Evolutionary conservation across 1,284 basidiomycete species (phyloP), one percentile per base, ranked within the genome.

Genomic region (Naganishia cerealis): DNA sequence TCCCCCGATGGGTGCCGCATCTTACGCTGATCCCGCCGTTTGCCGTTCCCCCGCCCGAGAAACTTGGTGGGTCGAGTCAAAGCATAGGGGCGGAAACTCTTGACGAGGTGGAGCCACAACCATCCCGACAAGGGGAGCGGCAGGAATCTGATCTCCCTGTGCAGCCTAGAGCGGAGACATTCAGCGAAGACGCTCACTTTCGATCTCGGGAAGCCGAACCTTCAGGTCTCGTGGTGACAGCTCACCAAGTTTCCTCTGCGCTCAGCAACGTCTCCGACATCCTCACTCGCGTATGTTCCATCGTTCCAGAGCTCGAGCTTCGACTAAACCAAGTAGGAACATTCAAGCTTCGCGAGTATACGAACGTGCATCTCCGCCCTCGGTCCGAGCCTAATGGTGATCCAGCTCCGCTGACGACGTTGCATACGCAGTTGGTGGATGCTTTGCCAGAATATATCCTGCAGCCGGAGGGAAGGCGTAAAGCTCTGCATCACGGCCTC

Each of bases 341-440:
- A 10, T 57, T 57, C 56, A 57, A 57, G 39, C 56, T 57, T 13
- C 56, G 40, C 10, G 56, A 43, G 24, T 57, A 57, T 42, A 57
- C 56, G 7, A 57, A 57, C 24, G 40, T 57, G 5, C 56, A 57
- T 24, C 56, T 57, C 16, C 56, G 56, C 12, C 56, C 56, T 3
- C 56, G 29, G 15, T 21, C 9, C 39, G 16, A 16, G 4, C 6
- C 55, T 3, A 40, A 9, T 16, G 40, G 2, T 15, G 21, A 40
- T 8, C 16, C 24, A 13, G 26, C 36, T 8, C 15, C 12, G 39
- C 2, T 42, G 2, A 26, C 38, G 39, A 39, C 7, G 40, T 42
- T 57, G 21, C 56, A 57, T 39, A n/a, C 36, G 4, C 24, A 13
- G 26, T 57, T 57, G 21, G 56, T 40, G 10, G 12, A 16, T 42